Conservation (phyloP, 176 grass and related monocot species). For the Oryza coarctata region DNA sequence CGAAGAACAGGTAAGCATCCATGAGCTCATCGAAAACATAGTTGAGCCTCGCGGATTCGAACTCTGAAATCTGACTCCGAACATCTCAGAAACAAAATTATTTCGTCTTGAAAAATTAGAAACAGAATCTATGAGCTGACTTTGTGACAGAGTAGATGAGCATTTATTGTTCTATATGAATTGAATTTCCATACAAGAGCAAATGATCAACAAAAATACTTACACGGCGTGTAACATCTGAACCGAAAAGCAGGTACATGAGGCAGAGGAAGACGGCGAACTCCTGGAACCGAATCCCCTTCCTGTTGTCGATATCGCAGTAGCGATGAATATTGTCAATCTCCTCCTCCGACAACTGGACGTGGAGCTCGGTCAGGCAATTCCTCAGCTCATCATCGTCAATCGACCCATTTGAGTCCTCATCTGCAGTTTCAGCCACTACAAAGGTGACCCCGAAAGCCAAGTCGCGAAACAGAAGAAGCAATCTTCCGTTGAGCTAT, state of each 20-base stretch:
- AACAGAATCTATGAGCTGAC: no score
- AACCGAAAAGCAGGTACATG: conserved; percentile 50
- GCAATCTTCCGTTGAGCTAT: not conserved
- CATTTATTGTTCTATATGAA: not conserved
- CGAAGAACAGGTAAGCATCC: conserved; percentile 66
- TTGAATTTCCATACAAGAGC: not conserved
- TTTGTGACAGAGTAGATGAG: no score
- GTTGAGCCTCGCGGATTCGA: conserved; percentile 53
- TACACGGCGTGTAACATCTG: conserved; percentile 51
- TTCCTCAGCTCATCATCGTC: conserved; percentile 53
- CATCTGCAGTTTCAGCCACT: conserved; percentile 34
- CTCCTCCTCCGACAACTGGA: conserved; percentile 49
- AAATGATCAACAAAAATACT: not conserved
- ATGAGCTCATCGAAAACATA: conserved; percentile 59
- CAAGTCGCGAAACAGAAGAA: not conserved
- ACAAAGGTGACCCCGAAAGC: not conserved
- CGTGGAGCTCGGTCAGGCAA: conserved; percentile 45
- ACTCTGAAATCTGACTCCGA: conserved; percentile 42
- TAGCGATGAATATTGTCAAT: conserved; percentile 49
- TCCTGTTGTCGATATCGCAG: conserved; percentile 57
- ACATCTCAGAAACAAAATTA: not conserved
- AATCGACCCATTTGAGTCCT: conserved; percentile 63
- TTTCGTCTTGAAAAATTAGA: no score
- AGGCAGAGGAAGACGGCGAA: conserved; percentile 76
- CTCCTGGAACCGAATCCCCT: conserved; percentile 64